Evolutionary conservation across 2,329 filamentous ascomycete species (phyloP).

Genomic region (Ophiostoma australiae): DNA sequence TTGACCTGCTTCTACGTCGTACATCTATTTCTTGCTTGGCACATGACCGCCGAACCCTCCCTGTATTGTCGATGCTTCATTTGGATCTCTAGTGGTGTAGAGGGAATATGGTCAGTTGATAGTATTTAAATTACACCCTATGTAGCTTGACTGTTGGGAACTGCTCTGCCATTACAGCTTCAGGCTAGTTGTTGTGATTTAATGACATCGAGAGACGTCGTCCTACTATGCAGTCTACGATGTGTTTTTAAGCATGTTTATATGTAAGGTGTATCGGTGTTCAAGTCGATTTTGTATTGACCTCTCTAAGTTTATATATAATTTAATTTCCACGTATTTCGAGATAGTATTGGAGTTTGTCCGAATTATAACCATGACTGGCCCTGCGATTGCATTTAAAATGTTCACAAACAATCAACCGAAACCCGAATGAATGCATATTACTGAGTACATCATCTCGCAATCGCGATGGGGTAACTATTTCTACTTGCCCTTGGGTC

Average conservation of each 20-base stretch:
- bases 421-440: not conserved
- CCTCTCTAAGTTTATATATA: no score
- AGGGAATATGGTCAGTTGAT: not conserved
- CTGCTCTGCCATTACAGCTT: not conserved
- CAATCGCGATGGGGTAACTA: not conserved
- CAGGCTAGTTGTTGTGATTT: not conserved
- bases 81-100: not conserved
- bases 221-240: not conserved
- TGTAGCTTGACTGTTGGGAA: not conserved
- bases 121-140: not conserved
- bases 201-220: not conserved
- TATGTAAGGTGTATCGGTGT: not conserved
- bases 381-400: not conserved
- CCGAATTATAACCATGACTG: no score
- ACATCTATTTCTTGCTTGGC: not conserved
- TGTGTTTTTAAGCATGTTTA: not conserved
- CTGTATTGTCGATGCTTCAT: constrained; percentile 4
- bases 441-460: not conserved
- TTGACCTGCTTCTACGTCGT: not conserved
- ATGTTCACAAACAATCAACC: not conserved
- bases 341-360: no score
- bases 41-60: constrained; percentile 1
- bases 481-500: not conserved
- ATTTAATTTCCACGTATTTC: no score
- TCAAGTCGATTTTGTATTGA: not conserved